Conservation (phyloP, 306 rosid species). For the Pterocarpus santalinus region DNA sequence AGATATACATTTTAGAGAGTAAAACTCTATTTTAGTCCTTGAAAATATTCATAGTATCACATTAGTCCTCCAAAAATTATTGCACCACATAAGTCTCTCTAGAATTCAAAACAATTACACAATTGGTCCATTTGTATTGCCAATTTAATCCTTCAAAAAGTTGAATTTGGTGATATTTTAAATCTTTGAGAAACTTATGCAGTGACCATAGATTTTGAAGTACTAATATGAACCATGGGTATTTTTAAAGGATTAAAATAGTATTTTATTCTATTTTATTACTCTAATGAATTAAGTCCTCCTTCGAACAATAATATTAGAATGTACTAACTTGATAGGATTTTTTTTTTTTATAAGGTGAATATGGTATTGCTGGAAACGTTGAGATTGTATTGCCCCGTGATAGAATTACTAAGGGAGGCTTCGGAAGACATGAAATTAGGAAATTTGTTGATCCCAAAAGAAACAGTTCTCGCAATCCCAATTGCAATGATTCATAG, state of each 20-base stretch:
- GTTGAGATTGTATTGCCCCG: conserved; percentile 44
- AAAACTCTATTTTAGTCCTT: no score
- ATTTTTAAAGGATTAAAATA: no score
- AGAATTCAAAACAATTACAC: no score
- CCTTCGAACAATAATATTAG: neutral
- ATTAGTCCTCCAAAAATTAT: no score
- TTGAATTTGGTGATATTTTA: no score
- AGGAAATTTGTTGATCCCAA: conserved; percentile 46
- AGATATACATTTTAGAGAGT: neutral
- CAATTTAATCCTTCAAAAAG: no score
- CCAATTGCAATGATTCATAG: conserved; percentile 42
- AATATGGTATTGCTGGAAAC: conserved; percentile 52
- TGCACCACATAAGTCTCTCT: no score
- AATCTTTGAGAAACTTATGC: no score
- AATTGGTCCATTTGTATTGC: no score
- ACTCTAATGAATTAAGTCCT: neutral
- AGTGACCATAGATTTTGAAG: no score
- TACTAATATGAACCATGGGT: no score
- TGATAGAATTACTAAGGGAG: neutral
- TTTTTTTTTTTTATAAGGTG: conserved; percentile 25
- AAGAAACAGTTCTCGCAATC: conserved; percentile 33
- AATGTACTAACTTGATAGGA: conserved; percentile 1
- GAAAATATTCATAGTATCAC: no score
- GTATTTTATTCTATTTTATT: neutral
- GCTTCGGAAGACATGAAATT: conserved; percentile 46